Base-by-base conservation (phyloP, 306 rosid species). In the Leucaena leucocephala region DNA sequence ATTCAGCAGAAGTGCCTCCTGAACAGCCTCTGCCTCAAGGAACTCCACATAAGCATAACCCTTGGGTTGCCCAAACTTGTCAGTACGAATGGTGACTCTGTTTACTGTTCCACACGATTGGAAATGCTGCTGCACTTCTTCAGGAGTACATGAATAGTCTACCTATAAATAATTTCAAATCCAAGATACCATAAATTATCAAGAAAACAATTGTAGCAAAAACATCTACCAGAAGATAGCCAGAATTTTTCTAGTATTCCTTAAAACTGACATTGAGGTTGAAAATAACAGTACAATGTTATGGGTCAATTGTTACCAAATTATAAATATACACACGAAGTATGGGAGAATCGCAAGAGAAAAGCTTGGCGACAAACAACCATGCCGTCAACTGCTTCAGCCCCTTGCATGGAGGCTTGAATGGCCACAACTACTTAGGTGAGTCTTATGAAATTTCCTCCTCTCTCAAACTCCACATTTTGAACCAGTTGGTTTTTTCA, bases 101-200 rank as follows among this genome's bases (percentile, higher is more conserved):
- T 92, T 92, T 46, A 92, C 94, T 0, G 97, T 92, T 33, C 97
- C 97, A 72, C 97, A 90, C 7, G 92, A 82, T 77, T 92, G 92
- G 84, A 90, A 92, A 87, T 90, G 97, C 77, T 92, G 97, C 83
- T 92, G 97, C 82, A 92, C 95, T 79, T 92, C 97, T 85, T 92
- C 97, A 17, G 97, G 95, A 59, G 95, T 90, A 68, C 95, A 92
- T 14, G 93, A 70, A 80, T 92, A 92, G 69, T 90, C 95, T 52
- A 92, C 95, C 97, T 92, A 92, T 67, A 76, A 39, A 81, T 52
- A 76, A 78, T 13, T 66, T 69, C 69, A 66, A 72, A 16, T 48
- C 22, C 33, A 50, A 39, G 68, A 76, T 38, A 44, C 39, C 19
- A 74, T 69, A 50, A 59, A 69, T 68, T 42, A 6, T 48, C 68